Evolutionary conservation across 345 rosid genomes (phyloP).

Genomic region (Psidium friedrichsthalianum): DNA sequence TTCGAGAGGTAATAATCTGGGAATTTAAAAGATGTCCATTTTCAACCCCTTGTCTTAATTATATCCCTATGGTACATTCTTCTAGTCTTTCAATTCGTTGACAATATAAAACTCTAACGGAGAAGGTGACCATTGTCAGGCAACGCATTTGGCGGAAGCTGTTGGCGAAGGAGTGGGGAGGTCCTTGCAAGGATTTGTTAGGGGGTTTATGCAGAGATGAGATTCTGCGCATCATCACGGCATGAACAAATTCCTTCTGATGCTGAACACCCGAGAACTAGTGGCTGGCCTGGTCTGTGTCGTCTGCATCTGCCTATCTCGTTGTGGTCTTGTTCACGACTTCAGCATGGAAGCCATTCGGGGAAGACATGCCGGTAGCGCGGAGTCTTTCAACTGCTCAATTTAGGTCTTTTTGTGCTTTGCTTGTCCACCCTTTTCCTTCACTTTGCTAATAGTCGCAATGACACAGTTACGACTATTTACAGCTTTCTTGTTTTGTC

Average conservation of each 20-base stretch:
- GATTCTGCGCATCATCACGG: background rate
- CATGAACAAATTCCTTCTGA: background rate
- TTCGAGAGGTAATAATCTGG: constrained; percentile 56
- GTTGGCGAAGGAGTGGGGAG: constrained; percentile 83
- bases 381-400: background rate
- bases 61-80: background rate
- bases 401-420: background rate
- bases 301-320: background rate
- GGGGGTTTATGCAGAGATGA: constrained; percentile 36
- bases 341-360: background rate
- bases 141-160: constrained; percentile 78
- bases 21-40: background rate
- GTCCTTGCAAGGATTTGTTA: constrained; percentile 69
- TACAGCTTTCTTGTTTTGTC: background rate
- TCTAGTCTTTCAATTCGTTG: background rate
- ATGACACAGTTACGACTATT: background rate
- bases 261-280: background rate
- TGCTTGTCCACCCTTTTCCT: background rate
- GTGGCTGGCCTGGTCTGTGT: background rate
- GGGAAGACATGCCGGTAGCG: background rate
- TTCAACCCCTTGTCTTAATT: background rate
- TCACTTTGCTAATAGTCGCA: background rate
- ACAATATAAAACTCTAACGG: background rate
- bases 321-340: background rate
- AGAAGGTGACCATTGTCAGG: constrained; percentile 28